Percentiles rank a stretch among this genome's conserved stretches.
Conservation (phyloP, 2,329 filamentous ascomycete species). For the Lecanosticta acicola region DNA sequence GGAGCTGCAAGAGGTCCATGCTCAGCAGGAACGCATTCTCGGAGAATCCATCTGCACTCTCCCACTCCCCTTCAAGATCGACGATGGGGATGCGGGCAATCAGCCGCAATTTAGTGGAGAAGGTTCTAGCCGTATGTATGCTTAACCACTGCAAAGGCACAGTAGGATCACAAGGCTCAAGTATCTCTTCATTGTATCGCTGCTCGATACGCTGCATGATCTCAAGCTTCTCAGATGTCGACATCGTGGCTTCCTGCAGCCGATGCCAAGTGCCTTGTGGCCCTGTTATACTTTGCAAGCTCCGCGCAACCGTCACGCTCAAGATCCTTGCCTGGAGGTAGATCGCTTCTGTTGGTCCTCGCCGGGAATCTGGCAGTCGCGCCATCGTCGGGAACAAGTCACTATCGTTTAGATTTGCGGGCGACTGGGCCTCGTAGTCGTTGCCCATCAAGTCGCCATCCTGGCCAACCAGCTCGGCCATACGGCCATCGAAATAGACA, state of each 20-base stretch:
- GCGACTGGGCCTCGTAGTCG: constrained; percentile 28
- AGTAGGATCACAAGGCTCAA: constrained; percentile 23
- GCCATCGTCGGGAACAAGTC: constrained; percentile 46
- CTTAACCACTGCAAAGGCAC: constrained; percentile 24
- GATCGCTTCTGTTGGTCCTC: constrained; percentile 29
- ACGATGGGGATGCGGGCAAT: constrained; percentile 22
- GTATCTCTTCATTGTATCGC: constrained; percentile 20
- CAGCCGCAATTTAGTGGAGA: constrained; percentile 23
- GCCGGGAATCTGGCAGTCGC: constrained; percentile 20
- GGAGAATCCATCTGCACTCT: constrained; percentile 18
- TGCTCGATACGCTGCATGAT: constrained; percentile 22
- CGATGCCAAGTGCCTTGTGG: constrained; percentile 23
- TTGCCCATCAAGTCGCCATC: constrained; percentile 24
- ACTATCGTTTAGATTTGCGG: constrained; percentile 50
- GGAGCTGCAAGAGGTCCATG: constrained; percentile 22
- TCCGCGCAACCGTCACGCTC: constrained; percentile 16
- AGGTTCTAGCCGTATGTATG: constrained; percentile 23
- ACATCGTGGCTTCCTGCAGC: constrained; percentile 18
- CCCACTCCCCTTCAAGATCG: constrained; percentile 19
- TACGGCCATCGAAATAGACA: constrained; percentile 61
- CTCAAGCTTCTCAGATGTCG: constrained; percentile 22
- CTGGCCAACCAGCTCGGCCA: constrained; percentile 53
- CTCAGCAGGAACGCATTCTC: constrained; percentile 24
- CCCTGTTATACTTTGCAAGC: constrained; percentile 18
- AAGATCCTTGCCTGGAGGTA: constrained; percentile 23